Base-by-base conservation (phyloP, 1,139 yeast species). In the Candida freyschussii region DNA sequence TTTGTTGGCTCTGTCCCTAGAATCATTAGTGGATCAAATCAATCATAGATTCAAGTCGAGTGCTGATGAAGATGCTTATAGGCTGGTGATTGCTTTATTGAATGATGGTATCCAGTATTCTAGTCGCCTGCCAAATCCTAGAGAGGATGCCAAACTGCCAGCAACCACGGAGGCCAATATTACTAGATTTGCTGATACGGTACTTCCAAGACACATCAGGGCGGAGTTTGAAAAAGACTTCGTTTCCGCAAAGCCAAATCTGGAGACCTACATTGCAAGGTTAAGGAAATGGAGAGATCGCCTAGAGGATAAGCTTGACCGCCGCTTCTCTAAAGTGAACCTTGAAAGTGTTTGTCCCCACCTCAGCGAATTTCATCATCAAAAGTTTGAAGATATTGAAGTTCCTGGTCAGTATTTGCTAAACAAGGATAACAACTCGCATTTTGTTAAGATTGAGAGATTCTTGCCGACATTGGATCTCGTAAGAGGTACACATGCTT, bases 321-420 rank as follows among this genome's bases (percentile, higher is more conserved):
- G 96, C 50, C 71, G 83, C 37, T 75, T 79, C 45, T 75, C 82
- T 9, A 80, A 78, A 50, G 76, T 84, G 29, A 83, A 87, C 47
- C 64, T 93, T 48, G 98, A 93, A 58, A 80, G 87, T 38, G 69
- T 91, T 44, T 87, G 96, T 53, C 96, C 97, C 17, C 97, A 89
- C 48, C 68, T 93, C 56, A 83, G 95, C 57, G 96, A 89, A 56
- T 91, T 93, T 74, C 98, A 93, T 56, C 95, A 91, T 56, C 98
- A 91, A 57, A 89, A 87, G 62, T 93, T 91, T 56, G 99, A 93
- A 58, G 97, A 93, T 34, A 86, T 93, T 41, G 98, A 93, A 57
- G 80, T 93, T 37, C 98, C 98, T 1, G 98, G 99, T 1, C 99
- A 93, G 55, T 91, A 91, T 53, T 66, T 89, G 50, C 61, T 79